Evolutionary conservation across 1,284 basidiomycete genomes (phyloP), one percentile per base, ranked within the genome.

Genomic region (Sporisorium sorghi): DNA sequence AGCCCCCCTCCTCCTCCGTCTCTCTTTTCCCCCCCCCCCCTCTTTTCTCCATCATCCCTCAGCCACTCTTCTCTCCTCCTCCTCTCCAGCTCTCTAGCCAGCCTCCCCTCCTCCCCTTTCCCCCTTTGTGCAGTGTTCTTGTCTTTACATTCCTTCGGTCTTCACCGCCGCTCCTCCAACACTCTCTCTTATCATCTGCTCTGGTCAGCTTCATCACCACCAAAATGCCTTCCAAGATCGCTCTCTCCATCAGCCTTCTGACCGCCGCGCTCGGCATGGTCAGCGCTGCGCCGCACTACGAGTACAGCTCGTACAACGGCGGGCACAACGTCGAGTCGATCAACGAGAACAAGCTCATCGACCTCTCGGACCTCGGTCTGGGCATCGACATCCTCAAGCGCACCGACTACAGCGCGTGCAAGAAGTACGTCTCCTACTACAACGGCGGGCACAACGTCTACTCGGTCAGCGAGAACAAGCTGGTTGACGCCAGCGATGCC

Each of bases 401-500:
- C 49, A 56, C 61, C 54, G 48, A 66, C 62, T 62, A 69, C 56
- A 32, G 37, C 30, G 59, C 33, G 30, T 74, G 72, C 67, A 57
- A 62, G 51, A 71, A 67, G 67, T 75, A 75, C 68, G 48, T 75
- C 60, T 62, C 58, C 2, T 58, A 53, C n/a, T 75, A 75, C 73
- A 68, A 75, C 59, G 73, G 68, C 21, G 73, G 73, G 5, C 58
- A 75, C 73, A 75, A 75, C 68, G 68, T 72, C 55, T 71, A 71
- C 62, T 54, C 54, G 26, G 60, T 67, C 68, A 72, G 68, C 68
- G 64, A 71, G 65, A 75, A 75, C 73, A 72, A 72, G 68, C 58
- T 71, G n/a, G 43, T 75, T 60, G 73, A 75, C 50, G 28, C 46
- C 44, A 62, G 58, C 61, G 67, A 58, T 42, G 59, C 62, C 55